phyloP scores from a whole-genome alignment of 2,329 filamentous ascomycete species.

The Trichoderma asperellum region DNA sequence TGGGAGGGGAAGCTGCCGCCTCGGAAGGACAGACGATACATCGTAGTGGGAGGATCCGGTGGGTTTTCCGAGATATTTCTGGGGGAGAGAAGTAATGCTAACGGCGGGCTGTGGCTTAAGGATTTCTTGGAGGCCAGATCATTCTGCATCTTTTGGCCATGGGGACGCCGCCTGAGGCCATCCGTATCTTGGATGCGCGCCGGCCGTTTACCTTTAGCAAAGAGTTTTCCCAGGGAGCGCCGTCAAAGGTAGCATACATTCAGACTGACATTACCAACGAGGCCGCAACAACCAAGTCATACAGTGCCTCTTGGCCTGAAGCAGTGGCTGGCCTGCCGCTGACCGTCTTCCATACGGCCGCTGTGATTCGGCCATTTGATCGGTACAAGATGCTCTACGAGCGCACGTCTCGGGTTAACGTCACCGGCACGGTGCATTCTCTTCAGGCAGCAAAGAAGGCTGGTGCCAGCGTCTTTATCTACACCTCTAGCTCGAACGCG shows the following conservation, averaged over 20 bases:
- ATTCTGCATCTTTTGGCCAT: slow-evolving; percentile 57
- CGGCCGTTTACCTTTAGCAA: slow-evolving; percentile 48
- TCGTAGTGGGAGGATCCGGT: slow-evolving; percentile 54
- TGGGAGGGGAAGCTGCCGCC: slow-evolving; percentile 46
- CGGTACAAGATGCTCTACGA: slow-evolving; percentile 51
- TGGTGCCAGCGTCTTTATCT: slow-evolving; percentile 55
- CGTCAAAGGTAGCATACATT: slow-evolving; percentile 47
- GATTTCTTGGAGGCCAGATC: slow-evolving; percentile 60
- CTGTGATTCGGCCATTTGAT: slow-evolving; percentile 56
- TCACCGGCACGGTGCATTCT: slow-evolving; percentile 54
- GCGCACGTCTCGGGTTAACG: slow-evolving; percentile 53
- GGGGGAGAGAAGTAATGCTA: neutral
- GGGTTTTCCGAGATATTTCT: slow-evolving; percentile 30
- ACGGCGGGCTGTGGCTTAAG: slow-evolving; percentile 37
- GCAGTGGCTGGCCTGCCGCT: slow-evolving; percentile 50
- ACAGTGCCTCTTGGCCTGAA: slow-evolving; percentile 52
- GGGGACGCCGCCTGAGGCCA: slow-evolving; percentile 54
- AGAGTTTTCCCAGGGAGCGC: slow-evolving; percentile 46
- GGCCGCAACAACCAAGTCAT: slow-evolving; percentile 49
- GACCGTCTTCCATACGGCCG: slow-evolving; percentile 62
- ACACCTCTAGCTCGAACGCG: slow-evolving; percentile 55
- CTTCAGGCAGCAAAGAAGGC: slow-evolving; percentile 50
- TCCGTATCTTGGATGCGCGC: slow-evolving; percentile 59
- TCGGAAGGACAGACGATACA: slow-evolving; percentile 47
- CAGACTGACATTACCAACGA: slow-evolving; percentile 56